Evolutionary conservation across 1,139 yeast species (phyloP), one percentile per base, ranked within the genome.

Genomic region (Tardiomyces depauwii): DNA sequence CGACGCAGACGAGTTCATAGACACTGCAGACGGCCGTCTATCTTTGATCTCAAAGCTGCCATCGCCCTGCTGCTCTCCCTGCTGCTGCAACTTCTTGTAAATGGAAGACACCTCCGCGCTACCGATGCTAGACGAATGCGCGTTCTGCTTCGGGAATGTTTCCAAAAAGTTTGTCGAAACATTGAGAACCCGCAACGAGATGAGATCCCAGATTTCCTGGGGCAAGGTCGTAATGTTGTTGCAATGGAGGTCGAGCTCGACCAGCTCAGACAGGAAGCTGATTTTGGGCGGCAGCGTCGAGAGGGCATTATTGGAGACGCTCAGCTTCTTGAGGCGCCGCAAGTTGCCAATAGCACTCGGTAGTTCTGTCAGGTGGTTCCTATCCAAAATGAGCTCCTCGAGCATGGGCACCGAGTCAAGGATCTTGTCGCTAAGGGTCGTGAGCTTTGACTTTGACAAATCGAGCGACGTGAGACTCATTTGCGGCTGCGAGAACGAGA

Each of bases 191-290:
- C 75, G 73, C 57, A 84, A 70, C 0, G 76, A 70, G 30, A 71
- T 73, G 61, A 83, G 69, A 48, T 73, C 69, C 86, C 87, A 86
- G 42, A 86, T 74, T 25, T 76, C 80, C 38, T 73, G 74, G 0
- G 93, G 89, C 36, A 93, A 65, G 4, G 68, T 58, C 54, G 85
- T 82, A 54, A 93, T 71, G 59, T 88, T 89, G 63, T 93, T 93
- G 44, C 86, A 76, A 63, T 91, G 97, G 44, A 88, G 66, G 62
- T 93, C 97, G 52, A 93, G 70, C 48, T 75, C 72, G 54, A 77
- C 82, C 51, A 91, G 70, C 30, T 77, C 74, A 2, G 69, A 65
- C 48, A 91, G 70, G 14, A 72, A 61, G 1, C 87, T 82, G 40
- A 91, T 75, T 16, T 78, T 75, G 2, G 71, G 61, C 0, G 98